phyloP scores from a whole-genome alignment of 2,329 filamentous ascomycete genomes.

The Harringtonia aguacate region DNA sequence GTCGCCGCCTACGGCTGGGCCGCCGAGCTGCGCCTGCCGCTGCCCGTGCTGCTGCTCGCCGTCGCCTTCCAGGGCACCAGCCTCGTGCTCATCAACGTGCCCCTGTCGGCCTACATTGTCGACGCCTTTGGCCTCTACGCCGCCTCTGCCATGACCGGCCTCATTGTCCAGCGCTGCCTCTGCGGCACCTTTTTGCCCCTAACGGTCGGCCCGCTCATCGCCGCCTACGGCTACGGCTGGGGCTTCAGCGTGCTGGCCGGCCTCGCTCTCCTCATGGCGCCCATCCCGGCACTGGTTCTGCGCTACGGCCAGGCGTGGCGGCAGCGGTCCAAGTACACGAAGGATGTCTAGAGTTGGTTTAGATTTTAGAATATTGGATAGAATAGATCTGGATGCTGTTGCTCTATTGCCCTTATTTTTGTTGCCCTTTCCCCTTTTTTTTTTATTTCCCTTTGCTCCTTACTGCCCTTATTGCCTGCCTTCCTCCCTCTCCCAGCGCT shows the following conservation, averaged over 20 bases:
- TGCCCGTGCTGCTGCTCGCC: constrained; percentile 30
- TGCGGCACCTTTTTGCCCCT: constrained; percentile 47
- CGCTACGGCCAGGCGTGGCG: constrained; percentile 42
- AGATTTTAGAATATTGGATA: too few relatives aligned
- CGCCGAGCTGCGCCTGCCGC: constrained; percentile 29
- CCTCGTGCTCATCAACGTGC: constrained; percentile 35
- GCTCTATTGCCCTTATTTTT: too few relatives aligned
- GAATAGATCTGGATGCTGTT: too few relatives aligned
- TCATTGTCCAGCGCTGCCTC: constrained; percentile 44
- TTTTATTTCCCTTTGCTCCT: too few relatives aligned
- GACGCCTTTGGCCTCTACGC: constrained; percentile 45
- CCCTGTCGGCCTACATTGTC: constrained; percentile 44
- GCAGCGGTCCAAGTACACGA: constrained; percentile 37
- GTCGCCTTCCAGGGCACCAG: constrained; percentile 34
- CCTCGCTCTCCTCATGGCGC: constrained; percentile 30
- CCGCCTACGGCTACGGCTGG: constrained; percentile 38
- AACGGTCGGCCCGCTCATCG: constrained; percentile 33
- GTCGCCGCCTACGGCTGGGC: constrained; percentile 40
- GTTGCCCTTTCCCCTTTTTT: too few relatives aligned
- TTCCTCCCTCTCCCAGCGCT: constrained; percentile 12
- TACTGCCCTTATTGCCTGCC: too few relatives aligned
- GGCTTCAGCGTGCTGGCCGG: constrained; percentile 35
- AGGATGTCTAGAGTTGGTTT: constrained; percentile 14
- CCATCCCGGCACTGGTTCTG: constrained; percentile 39
- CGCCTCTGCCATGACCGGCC: constrained; percentile 44